phyloP scores from a whole-genome alignment of 805 yeast genomes.

The Schizosaccharomyces osmophilus region DNA sequence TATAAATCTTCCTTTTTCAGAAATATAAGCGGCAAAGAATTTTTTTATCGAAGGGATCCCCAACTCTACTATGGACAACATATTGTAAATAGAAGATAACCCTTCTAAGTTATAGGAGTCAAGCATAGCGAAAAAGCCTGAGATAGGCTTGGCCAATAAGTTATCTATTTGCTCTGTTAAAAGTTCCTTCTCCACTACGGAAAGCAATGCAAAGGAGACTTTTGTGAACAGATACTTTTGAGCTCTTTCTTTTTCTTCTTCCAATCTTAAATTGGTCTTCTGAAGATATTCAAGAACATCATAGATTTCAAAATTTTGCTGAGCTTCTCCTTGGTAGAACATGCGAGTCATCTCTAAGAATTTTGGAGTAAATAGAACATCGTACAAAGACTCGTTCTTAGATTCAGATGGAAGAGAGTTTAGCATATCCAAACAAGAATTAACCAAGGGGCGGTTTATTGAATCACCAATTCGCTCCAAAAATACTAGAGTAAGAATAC shows the following conservation, averaged over 20 bases:
- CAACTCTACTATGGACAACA: slow-evolving; percentile 29
- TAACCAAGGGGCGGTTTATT: slow-evolving; percentile 32
- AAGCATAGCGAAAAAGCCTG: slow-evolving; percentile 38
- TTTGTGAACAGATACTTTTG: slow-evolving; percentile 28
- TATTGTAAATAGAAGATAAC: slow-evolving; percentile 23
- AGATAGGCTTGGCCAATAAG: slow-evolving; percentile 10
- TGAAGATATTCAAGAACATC: slow-evolving; percentile 33
- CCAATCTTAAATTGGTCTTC: slow-evolving; percentile 27
- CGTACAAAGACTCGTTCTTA: slow-evolving; percentile 32
- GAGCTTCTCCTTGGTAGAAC: slow-evolving; percentile 28
- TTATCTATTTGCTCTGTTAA: neutral
- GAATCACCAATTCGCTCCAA: slow-evolving; percentile 32
- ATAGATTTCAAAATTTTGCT: slow-evolving; percentile 18
- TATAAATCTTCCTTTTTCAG: slow-evolving; percentile 22
- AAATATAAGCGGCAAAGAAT: slow-evolving; percentile 24
- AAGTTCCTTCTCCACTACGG: slow-evolving; percentile 24
- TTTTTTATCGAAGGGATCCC: slow-evolving; percentile 25
- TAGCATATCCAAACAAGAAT: slow-evolving; percentile 42
- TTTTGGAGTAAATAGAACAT: slow-evolving; percentile 39
- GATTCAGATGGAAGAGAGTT: slow-evolving; percentile 31
- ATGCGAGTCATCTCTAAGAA: slow-evolving; percentile 29
- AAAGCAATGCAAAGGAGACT: slow-evolving; percentile 29
- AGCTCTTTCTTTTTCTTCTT: slow-evolving; percentile 37
- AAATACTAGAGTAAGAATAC: slow-evolving; percentile 28
- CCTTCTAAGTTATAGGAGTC: slow-evolving; percentile 21